Conservation (phyloP, 768 basidiomycete species). For the Thelephora ganbajun region DNA sequence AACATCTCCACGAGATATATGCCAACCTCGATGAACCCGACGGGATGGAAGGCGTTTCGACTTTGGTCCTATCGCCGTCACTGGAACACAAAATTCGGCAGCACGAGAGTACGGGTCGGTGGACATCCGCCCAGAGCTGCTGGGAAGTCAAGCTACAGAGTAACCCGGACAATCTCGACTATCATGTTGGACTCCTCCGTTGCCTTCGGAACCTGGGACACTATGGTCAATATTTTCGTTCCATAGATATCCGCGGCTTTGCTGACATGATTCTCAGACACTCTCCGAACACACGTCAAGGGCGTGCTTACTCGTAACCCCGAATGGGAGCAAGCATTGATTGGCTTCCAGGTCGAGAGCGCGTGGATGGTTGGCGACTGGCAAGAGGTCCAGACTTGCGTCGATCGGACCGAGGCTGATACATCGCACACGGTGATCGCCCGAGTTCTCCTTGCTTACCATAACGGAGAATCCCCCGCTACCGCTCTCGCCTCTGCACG, state of each 20-base stretch:
- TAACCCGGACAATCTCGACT: conserved; percentile 76
- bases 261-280: conserved; percentile 40
- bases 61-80: conserved; percentile 75
- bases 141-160: conserved; percentile 95
- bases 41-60: conserved; percentile 97
- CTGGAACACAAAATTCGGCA: conserved; percentile 94
- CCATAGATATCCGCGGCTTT: neutral
- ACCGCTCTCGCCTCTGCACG: conserved; percentile 50
- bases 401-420: conserved; percentile 32
- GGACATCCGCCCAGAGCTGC: conserved; percentile 98
- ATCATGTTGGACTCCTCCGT: conserved; percentile 79
- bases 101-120: conserved; percentile 91
- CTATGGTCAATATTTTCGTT: conserved; percentile 54
- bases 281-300: conserved; percentile 84
- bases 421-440: conserved; percentile 62
- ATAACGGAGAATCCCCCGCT: conserved; percentile 29
- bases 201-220: conserved; percentile 93
- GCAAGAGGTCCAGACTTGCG: conserved; percentile 59
- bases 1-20: conserved; percentile 90
- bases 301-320: conserved; percentile 81
- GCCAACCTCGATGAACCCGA: conserved; percentile 94
- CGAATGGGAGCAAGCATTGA: conserved; percentile 64
- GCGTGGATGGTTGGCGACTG: conserved; percentile 96
- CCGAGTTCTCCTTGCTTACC: conserved; percentile 69
- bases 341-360: conserved; percentile 82